Base-by-base conservation (phyloP, 257 asterid genomes). In the Solanum bulbocastanum region DNA sequence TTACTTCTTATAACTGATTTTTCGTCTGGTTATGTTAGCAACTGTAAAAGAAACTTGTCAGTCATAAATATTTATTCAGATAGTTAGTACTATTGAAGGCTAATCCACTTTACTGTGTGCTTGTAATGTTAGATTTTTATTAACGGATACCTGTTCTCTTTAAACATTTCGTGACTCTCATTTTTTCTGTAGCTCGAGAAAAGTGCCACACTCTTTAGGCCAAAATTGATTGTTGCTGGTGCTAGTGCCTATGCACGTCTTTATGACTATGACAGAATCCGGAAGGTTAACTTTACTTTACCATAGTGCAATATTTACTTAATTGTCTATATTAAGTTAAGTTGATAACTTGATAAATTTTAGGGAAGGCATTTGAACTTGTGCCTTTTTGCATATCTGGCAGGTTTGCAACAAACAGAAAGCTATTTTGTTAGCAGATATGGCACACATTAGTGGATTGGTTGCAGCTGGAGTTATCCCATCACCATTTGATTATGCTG, bases 401-500 rank as follows among this genome's bases (percentile, higher is more conserved):
- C 94, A 97, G 99, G 99, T 95, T 3, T 95, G 99, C 90, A 95
- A 95, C 93, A 96, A 94, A 91, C 99, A 94, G 88, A 96, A 96
- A 88, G 95, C 97, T 22, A 60, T 95, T 40, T 18, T 96, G 93
- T 91, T 96, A 94, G 99, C 98, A 87, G 99, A 96, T 89, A 97
- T 97, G 99, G 99, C 98, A 89, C 99, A 96, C 89, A 96, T 96
- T 76, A 96, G 99, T 93, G 99, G 98, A 83, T 90, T 97, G 88
- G 98, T 97, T 88, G 99, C 99, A 39, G 98, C 98, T 90, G 99
- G 98, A 87, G 99, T 96, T 87, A 94, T 97, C 85, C 99, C 99
- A 52, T 97, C 98, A 13, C 99, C 99, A 79, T 97, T 97, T 91
- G 98, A 94, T 46, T 95, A 92, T 91, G 99, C 99, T 58, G 98